A percentile compares a stretch with the other conserved stretches of the same genome.
Conservation (phyloP, 305 asterid species). For the Rubia tinctorum region DNA sequence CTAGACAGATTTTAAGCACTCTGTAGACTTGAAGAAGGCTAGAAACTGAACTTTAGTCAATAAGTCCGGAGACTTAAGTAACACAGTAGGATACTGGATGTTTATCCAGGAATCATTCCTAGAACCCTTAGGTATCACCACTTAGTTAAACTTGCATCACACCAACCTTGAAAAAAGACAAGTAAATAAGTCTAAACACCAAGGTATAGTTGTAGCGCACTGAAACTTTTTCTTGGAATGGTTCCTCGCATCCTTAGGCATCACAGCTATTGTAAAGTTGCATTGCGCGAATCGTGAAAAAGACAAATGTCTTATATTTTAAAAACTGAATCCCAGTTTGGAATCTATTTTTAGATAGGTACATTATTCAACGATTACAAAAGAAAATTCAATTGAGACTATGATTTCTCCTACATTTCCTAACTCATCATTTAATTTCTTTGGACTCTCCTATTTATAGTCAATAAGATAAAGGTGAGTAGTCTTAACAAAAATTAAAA, state of each 20-base stretch:
- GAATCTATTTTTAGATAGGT: no score
- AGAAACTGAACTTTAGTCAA: background rate
- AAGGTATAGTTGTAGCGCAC: background rate
- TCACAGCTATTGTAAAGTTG: no score
- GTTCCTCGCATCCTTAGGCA: background rate
- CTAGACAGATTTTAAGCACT: background rate
- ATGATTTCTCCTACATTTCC: no score
- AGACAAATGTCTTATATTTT: no score
- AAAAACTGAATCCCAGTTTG: no score
- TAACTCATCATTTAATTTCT: no score
- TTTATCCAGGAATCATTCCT: background rate
- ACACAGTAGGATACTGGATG: background rate
- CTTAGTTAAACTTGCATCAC: background rate
- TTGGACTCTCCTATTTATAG: no score
- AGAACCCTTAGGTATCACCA: background rate
- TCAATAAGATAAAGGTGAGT: no score
- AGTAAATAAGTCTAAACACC: background rate
- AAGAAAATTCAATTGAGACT: no score
- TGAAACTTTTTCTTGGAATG: background rate
- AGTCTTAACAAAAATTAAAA: background rate
- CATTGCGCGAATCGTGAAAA: no score
- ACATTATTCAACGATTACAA: no score
- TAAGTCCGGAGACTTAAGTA: background rate
- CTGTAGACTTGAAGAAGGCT: background rate
- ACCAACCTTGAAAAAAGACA: background rate